A percentile compares a stretch with the other conserved stretches of the same genome.
Evolutionary conservation across 305 asterid genomes (phyloP).

Genomic region (Fraxinus xanthoxyloides): DNA sequence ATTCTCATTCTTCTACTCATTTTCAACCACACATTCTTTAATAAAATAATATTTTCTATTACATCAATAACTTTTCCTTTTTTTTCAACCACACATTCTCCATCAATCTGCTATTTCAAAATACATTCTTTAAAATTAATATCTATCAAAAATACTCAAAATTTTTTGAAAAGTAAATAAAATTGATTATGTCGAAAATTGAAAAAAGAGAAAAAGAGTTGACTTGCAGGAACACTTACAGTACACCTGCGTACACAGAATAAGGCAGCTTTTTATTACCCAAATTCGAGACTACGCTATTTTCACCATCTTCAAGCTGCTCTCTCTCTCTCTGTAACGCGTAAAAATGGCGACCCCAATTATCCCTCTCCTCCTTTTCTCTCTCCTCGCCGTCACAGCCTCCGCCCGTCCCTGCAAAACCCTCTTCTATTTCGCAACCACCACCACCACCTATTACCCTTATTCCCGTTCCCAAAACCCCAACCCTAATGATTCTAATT

Average conservation of each 20-base stretch:
- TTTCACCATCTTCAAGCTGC: background rate
- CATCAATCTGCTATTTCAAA: too few species aligned
- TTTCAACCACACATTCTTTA: too few species aligned
- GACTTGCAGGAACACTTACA: background rate
- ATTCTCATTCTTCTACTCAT: too few species aligned
- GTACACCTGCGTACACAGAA: background rate
- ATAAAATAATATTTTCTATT: too few species aligned
- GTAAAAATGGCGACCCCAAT: constrained; percentile 42
- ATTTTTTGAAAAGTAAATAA: too few species aligned
- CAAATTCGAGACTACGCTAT: background rate
- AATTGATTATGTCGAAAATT: too few species aligned
- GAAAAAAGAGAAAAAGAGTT: background rate
- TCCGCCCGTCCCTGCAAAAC: constrained; percentile 74
- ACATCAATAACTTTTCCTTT: too few species aligned
- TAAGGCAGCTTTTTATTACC: background rate
- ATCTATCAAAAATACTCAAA: too few species aligned
- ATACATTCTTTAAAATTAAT: too few species aligned
- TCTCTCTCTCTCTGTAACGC: background rate
- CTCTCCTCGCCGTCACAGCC: constrained; percentile 43
- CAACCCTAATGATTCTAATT: constrained; percentile 28
- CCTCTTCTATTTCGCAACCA: constrained; percentile 55
- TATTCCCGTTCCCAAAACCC: constrained; percentile 23
- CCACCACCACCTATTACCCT: constrained; percentile 40
- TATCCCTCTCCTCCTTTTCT: constrained; percentile 34
- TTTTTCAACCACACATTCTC: too few species aligned